Evolutionary conservation across 1,284 basidiomycete genomes (phyloP), one percentile per base, ranked within the genome.

Genomic region (Cerrena zonata): DNA sequence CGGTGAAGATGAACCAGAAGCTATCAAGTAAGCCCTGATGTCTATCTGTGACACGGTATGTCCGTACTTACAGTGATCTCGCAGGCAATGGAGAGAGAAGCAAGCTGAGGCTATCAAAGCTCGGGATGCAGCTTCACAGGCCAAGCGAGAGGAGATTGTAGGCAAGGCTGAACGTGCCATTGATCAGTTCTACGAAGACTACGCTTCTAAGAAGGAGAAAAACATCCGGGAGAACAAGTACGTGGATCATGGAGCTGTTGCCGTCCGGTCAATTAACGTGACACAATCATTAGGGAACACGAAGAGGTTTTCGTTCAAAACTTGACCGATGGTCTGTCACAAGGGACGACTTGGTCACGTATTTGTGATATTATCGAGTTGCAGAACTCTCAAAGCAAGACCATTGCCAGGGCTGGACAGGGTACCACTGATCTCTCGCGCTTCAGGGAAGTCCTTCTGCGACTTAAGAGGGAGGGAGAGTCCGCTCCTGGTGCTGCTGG

Each of bases 381-480:
- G 40, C 84, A 97, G 69, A 97, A 98, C 69, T 96, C 93, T 52
- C 92, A 94, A 71, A 91, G 88, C 75, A 99, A 98, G 77, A 98
- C 94, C 0, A 81, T 94, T 61, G 87, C 94, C 19, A 82, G 93
- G 37, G 79, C 86, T 36, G 91, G 90, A 15, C 73, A 90, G n/a
- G 90, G 90, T 19, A 90, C 91, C 39, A 92, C 88, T 1, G 96
- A 99, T 64, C 76, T 98, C 52, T 73, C 81, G 40, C 79, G 95
- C 54, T 93, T 93, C 79, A 95, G 92, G 72, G 94, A 96, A 66
- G 86, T 96, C 42, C 70, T 96, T 52, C 70, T 96, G 59, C 77
- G 88, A 51, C 70, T 97, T 61, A 88, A 84, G 72, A 77, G 94
- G 57, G 92, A 96, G 70, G 94, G 93, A 37, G 86, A 89, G 53